Base-by-base conservation (phyloP, 768 basidiomycete species). In the Suillus lakei region DNA sequence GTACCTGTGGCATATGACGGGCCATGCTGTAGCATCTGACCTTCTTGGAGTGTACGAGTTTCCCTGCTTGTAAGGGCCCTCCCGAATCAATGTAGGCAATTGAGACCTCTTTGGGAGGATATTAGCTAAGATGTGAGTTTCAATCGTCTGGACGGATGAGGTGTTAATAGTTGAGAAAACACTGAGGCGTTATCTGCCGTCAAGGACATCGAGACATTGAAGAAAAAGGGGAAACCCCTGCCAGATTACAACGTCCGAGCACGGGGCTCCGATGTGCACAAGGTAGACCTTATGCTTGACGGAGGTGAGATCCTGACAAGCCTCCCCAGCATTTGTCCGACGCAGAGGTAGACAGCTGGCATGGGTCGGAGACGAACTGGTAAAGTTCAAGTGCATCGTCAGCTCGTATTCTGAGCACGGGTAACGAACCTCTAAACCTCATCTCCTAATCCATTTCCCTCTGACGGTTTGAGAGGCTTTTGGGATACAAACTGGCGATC, bases 101-200 rank as follows among this genome's bases (percentile, higher is more conserved):
- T n/a, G 86, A n/a, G n/a, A 0, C 91, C 93, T 0, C 79, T 97
- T 93, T 93, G 1, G 74, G 77, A 0, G 93, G 91, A 6, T 44
- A 12, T 44, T 9, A 10, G 21, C 18, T 43, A 44, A n/a, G 21
- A 21, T 4, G n/a, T 12, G 44, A 10, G 43, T 44, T 44, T n/a
- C n/a, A 4, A 44, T n/a, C 44, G n/a, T 12, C 21, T 44, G 44
- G 21, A 77, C 89, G 6, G 90, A 96, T 72, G 80, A 92, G 0
- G 89, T 95, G 2, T 88, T 96, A 75, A 96, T 95, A 93, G 95
- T 96, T 26, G 95, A n/a, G n/a, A 97, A 77, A 95, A 96, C 74
- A 96, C 95, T 0, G 84, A 86, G 64, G 82, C 96, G 5, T 81
- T 87, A 18, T 86, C 86, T 3, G 83, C 85, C 4, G 65, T 76